Percentiles rank a stretch among this genome's conserved stretches.
These are phyloP conservation scores for Gamarada debralockiae DNA, from an alignment of 495 filamentous ascomycete genomes.

Conservation along the genomic window DNA sequence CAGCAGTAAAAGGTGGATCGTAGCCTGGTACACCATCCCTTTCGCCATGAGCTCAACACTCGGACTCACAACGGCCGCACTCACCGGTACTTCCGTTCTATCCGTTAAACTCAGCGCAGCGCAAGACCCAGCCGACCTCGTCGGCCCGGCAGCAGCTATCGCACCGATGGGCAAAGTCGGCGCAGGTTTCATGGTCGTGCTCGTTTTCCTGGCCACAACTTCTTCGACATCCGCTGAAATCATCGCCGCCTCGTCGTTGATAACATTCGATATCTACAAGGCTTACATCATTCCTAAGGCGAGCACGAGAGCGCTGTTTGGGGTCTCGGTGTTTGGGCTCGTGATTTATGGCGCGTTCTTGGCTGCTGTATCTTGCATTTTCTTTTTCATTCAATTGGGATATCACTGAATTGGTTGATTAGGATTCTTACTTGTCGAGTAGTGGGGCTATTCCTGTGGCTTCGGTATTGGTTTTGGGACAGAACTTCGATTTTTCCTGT, in stretches of 20 bases:
- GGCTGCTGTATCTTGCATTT: conserved; percentile 28
- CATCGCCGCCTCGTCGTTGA: conserved; percentile 49
- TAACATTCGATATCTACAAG: conserved; percentile 55
- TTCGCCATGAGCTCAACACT: conserved; percentile 90
- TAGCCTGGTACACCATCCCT: conserved; percentile 93
- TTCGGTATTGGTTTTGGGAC: conserved; percentile 35
- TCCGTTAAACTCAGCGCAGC: conserved; percentile 45
- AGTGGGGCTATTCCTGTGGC: conserved; percentile 39
- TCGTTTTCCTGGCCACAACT: conserved; percentile 53
- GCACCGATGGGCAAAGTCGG: conserved; percentile 45
- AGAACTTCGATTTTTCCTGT: conserved; percentile 34
- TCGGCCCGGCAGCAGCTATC: conserved; percentile 42
- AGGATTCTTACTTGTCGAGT: conserved; percentile 42
- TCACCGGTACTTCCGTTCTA: conserved; percentile 41
- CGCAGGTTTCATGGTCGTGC: conserved; percentile 41
- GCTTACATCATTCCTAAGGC: conserved; percentile 46
- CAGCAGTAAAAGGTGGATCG: conserved; percentile 84
- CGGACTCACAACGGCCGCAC: conserved; percentile 62
- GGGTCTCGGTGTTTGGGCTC: conserved; percentile 43
- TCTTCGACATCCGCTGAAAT: conserved; percentile 44
- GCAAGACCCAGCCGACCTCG: conserved; percentile 42
- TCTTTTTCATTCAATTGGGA: conserved; percentile 44
- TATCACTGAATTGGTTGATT: conserved; percentile 40
- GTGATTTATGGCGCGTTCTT: conserved; percentile 44
- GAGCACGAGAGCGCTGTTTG: conserved; percentile 38